A percentile compares a stretch with the other conserved stretches of the same genome.
phyloP scores from a whole-genome alignment of 331 rosid species.

The Telfairia occidentalis region DNA sequence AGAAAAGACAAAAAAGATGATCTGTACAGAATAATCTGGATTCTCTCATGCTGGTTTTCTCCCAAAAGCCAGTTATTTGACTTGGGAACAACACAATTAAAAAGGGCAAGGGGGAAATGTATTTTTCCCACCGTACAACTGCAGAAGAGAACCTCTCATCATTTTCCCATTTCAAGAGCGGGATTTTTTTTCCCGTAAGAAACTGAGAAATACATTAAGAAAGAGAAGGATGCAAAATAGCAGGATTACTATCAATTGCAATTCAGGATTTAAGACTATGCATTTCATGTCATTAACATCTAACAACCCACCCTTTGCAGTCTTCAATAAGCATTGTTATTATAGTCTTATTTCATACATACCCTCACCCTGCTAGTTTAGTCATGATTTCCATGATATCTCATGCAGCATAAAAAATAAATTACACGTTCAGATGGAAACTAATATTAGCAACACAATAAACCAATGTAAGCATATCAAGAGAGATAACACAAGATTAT shows the following conservation, averaged over 20 bases:
- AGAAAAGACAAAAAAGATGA: background rate
- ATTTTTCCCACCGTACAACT: background rate
- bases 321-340: background rate
- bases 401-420: background rate
- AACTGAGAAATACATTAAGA: too few species aligned
- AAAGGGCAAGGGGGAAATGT: background rate
- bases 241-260: background rate
- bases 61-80: background rate
- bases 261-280: background rate
- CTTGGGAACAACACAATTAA: background rate
- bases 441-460: background rate
- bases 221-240: too few species aligned
- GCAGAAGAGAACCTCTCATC: background rate
- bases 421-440: background rate
- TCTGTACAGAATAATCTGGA: background rate
- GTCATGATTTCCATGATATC: background rate
- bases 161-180: background rate
- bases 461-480: background rate
- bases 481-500: background rate
- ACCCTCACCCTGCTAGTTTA: background rate
- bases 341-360: background rate
- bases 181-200: too few species aligned
- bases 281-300: background rate
- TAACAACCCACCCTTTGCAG: background rate
- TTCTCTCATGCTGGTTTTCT: background rate